These are phyloP conservation scores for Encephalitozoon cuniculi DNA, from an alignment of 371 early-diverging fungal genomes.

Conservation along the genomic window DNA sequence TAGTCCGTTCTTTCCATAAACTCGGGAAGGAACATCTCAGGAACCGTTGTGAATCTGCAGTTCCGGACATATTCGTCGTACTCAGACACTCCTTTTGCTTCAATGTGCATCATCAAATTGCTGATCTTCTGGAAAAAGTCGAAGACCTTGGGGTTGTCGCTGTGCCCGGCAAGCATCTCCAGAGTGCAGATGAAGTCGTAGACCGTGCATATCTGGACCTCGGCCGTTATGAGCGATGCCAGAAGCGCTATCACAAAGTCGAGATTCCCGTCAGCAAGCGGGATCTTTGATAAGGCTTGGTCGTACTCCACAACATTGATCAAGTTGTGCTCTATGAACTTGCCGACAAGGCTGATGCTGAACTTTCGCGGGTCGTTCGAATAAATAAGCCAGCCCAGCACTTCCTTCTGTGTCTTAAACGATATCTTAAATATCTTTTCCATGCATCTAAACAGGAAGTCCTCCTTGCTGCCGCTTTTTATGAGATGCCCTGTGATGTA, in stretches of 20 bases:
- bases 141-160: slow-evolving; percentile 38
- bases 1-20: background rate
- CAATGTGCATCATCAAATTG: slow-evolving; percentile 44
- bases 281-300: slow-evolving; percentile 48
- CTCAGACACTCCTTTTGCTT: slow-evolving; percentile 9
- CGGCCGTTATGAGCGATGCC: slow-evolving; percentile 29
- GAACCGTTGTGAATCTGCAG: slow-evolving; percentile 1
- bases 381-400: slow-evolving; percentile 60
- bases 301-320: slow-evolving; percentile 59
- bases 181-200: slow-evolving; percentile 61
- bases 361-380: slow-evolving; percentile 55
- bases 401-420: slow-evolving; percentile 52
- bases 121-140: slow-evolving; percentile 51
- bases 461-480: slow-evolving; percentile 34
- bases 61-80: slow-evolving; percentile 41
- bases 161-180: slow-evolving; percentile 53
- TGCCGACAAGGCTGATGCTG: slow-evolving; percentile 47
- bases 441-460: slow-evolving; percentile 55
- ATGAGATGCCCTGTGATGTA: slow-evolving; percentile 48
- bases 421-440: slow-evolving; percentile 55
- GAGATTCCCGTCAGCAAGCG: slow-evolving; percentile 39
- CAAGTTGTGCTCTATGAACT: slow-evolving; percentile 57
- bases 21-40: background rate
- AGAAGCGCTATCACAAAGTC: slow-evolving; percentile 52
- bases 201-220: slow-evolving; percentile 52